Percentiles rank a stretch among this genome's conserved stretches.
Conservation (phyloP, 139 green algal species). For the Chlorella sp. region DNA sequence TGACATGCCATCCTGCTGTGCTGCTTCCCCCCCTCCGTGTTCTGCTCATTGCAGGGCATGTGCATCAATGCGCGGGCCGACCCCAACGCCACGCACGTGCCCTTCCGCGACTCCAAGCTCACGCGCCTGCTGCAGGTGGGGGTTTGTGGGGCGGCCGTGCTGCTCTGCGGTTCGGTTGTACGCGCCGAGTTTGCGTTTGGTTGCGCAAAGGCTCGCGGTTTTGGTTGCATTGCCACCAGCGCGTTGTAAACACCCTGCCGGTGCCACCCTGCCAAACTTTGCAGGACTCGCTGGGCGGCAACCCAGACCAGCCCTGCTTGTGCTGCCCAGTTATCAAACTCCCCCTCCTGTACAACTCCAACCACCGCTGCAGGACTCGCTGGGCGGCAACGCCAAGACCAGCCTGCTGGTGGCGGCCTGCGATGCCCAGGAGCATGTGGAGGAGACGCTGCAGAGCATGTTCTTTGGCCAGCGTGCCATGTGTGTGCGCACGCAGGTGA, state of each 20-base stretch:
- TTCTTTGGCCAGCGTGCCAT: constrained; percentile 83
- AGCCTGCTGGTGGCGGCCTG: constrained; percentile 65
- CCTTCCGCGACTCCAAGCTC: constrained; percentile 88
- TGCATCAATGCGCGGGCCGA: constrained; percentile 71
- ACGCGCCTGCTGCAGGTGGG: constrained; percentile 75
- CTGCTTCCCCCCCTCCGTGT: neutral
- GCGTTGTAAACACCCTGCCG: no score
- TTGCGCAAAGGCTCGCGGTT: no score
- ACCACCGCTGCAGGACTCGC: constrained; percentile 58
- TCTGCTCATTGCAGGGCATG: constrained; percentile 36
- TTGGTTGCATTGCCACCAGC: no score
- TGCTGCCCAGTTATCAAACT: no score
- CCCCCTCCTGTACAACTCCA: no score
- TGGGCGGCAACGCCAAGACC: constrained; percentile 70
- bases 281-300: no score
- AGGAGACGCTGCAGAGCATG: constrained; percentile 82
- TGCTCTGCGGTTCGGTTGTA: no score
- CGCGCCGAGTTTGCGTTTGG: no score
- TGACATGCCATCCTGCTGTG: no score
- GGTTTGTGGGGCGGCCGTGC: no score
- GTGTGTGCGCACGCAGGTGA: constrained; percentile 72
- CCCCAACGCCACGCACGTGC: constrained; percentile 60
- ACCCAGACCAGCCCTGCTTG: no score
- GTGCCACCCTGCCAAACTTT: no score
- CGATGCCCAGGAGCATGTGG: constrained; percentile 68